phyloP scores from a whole-genome alignment of 2,329 filamentous ascomycete genomes.

The Sphaerulina populicola region DNA sequence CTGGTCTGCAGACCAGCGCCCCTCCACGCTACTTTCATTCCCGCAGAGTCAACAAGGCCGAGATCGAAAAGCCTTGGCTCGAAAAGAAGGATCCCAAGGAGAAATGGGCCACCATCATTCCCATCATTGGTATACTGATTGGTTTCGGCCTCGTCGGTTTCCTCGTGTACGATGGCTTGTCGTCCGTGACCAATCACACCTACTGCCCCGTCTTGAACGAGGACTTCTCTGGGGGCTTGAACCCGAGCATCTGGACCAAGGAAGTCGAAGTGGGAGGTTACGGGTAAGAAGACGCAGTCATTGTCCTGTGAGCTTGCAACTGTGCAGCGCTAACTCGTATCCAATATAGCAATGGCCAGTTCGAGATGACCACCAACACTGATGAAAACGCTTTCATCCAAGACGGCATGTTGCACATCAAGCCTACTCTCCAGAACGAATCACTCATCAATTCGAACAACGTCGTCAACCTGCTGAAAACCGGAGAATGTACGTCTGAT shows the following conservation, averaged over 20 bases:
- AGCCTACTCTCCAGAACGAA: slow-evolving; percentile 66
- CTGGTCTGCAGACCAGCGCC: slow-evolving; percentile 30
- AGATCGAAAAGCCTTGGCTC: slow-evolving; percentile 69
- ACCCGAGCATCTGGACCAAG: slow-evolving; percentile 59
- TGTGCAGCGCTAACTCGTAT: background rate
- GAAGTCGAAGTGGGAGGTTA: slow-evolving; percentile 68
- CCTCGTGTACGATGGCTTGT: slow-evolving; percentile 66
- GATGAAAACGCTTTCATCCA: slow-evolving; percentile 69
- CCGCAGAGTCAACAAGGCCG: slow-evolving; percentile 61
- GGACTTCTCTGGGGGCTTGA: slow-evolving; percentile 50
- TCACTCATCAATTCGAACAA: slow-evolving; percentile 57
- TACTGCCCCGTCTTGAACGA: slow-evolving; percentile 63
- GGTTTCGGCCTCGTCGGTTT: slow-evolving; percentile 62
- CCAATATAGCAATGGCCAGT: slow-evolving; percentile 61
- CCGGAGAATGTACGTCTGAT: slow-evolving; percentile 60
- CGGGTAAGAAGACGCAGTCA: slow-evolving; percentile 48
- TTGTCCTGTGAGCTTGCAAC: slow-evolving; percentile 13
- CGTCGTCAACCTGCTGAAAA: slow-evolving; percentile 57
- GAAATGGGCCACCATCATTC: slow-evolving; percentile 80
- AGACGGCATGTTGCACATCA: slow-evolving; percentile 62
- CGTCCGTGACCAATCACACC: slow-evolving; percentile 63
- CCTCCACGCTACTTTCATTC: slow-evolving; percentile 59
- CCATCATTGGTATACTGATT: slow-evolving; percentile 60
- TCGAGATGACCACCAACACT: slow-evolving; percentile 63
- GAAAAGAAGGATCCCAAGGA: slow-evolving; percentile 65